These are phyloP conservation scores for Apium graveolens DNA, from an alignment of 129 eudicot species.

Conservation along the genomic window DNA sequence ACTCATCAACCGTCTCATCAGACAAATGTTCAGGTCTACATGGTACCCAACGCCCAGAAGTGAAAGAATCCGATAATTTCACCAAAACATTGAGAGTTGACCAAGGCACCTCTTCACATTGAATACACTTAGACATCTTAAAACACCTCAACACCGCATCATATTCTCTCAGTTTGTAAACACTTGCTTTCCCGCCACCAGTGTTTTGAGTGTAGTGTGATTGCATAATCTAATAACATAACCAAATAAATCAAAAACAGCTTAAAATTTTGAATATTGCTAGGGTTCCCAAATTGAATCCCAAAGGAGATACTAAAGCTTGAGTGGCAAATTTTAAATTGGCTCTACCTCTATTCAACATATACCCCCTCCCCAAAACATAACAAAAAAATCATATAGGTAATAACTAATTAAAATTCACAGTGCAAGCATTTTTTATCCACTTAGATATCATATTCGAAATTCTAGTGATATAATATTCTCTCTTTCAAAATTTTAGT, in stretches of 20 bases:
- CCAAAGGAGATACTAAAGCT: neutral
- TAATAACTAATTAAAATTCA: too few relatives aligned
- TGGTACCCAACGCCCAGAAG: conserved; percentile 71
- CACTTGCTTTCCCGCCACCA: conserved; percentile 69
- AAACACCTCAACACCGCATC: conserved; percentile 60
- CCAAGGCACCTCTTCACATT: conserved; percentile 78
- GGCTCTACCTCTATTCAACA: neutral
- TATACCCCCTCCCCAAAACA: too few relatives aligned
- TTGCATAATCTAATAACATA: conserved; percentile 40
- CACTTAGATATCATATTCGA: neutral
- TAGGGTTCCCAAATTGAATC: neutral
- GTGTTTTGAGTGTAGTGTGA: conserved; percentile 74
- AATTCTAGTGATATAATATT: neutral
- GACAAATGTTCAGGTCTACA: conserved; percentile 83
- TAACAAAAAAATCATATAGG: neutral
- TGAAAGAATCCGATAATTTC: conserved; percentile 48
- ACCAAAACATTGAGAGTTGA: conserved; percentile 68
- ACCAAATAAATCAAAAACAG: neutral
- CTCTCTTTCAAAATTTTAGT: too few relatives aligned
- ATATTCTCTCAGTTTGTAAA: conserved; percentile 60
- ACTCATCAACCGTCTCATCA: conserved; percentile 71
- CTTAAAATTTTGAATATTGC: neutral
- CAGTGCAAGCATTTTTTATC: neutral
- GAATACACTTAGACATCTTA: conserved; percentile 40
- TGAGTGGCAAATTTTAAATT: neutral